These are phyloP conservation scores for Albifimbria verrucaria DNA, from an alignment of 2,329 filamentous ascomycete genomes.

Conservation along the genomic window DNA sequence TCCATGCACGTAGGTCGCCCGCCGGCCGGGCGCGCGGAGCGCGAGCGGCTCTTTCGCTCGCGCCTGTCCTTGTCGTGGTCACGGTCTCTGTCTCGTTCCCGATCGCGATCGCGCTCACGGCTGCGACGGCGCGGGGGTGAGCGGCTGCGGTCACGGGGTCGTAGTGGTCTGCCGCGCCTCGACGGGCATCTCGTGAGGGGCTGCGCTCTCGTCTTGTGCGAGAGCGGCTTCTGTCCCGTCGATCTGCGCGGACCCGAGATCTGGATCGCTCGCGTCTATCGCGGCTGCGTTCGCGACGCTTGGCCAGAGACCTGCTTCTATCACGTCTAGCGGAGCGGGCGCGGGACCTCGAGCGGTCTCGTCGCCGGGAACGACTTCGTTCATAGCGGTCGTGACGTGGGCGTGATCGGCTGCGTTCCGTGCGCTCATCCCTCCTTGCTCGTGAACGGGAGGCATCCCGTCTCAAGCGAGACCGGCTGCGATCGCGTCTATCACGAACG, in stretches of 20 bases:
- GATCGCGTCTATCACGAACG: conserved; percentile 29
- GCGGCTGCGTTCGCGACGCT: conserved; percentile 24
- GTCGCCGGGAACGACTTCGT: conserved; percentile 31
- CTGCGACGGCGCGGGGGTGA: conserved; percentile 11
- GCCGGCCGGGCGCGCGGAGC: conserved; percentile 30
- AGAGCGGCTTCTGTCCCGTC: conserved; percentile 30
- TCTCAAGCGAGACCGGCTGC: conserved; percentile 31
- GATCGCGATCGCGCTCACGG: conserved; percentile 21
- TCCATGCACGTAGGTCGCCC: conserved; percentile 35
- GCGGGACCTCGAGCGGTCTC: conserved; percentile 36
- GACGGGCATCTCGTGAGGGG: conserved; percentile 18
- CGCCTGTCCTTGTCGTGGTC: conserved; percentile 23
- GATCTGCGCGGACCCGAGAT: conserved; percentile 21
- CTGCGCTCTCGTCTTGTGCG: conserved; percentile 25
- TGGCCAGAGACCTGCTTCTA: conserved; percentile 24
- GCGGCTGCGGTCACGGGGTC: conserved; percentile 26
- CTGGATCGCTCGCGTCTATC: conserved; percentile 25
- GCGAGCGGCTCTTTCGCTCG: conserved; percentile 40
- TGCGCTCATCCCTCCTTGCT: conserved; percentile 26
- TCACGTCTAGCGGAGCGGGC: conserved; percentile 27
- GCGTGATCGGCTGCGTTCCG: conserved; percentile 31
- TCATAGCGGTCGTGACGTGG: conserved; percentile 28
- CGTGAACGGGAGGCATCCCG: conserved; percentile 40
- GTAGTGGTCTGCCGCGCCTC: conserved; percentile 25
- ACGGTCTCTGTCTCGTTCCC: conserved; percentile 18